Conservation (phyloP, 306 rosid species). For the Pterocarpus santalinus region DNA sequence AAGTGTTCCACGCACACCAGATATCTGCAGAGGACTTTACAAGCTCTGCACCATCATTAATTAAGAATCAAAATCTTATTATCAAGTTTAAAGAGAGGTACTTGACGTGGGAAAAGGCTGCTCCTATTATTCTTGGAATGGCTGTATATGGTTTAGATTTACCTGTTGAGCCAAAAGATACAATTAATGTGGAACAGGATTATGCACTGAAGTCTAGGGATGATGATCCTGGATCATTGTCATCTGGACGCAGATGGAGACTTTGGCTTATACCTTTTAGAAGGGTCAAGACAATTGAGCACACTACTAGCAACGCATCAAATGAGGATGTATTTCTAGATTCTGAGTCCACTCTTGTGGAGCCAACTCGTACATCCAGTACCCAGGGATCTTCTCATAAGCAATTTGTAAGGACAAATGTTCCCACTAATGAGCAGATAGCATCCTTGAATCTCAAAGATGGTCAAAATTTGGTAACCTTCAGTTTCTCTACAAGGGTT, state of each 20-base stretch:
- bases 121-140: constrained; percentile 82
- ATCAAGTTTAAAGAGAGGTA: constrained; percentile 73
- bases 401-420: constrained; percentile 86
- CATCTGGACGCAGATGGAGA: constrained; percentile 87
- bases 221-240: constrained; percentile 60
- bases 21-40: constrained; percentile 68
- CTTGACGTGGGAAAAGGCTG: constrained; percentile 89
- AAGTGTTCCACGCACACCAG: constrained; percentile 72
- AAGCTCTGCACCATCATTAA: constrained; percentile 67
- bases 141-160: constrained; percentile 79
- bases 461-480: constrained; percentile 91
- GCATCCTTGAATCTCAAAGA: constrained; percentile 95
- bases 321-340: constrained; percentile 91
- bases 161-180: constrained; percentile 71
- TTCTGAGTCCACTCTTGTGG: constrained; percentile 70
- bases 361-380: constrained; percentile 57
- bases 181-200: constrained; percentile 78
- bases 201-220: constrained; percentile 57
- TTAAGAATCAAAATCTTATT: constrained; percentile 76
- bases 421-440: constrained; percentile 95
- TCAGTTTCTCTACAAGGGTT: constrained; percentile 94
- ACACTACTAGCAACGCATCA: constrained; percentile 64
- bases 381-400: constrained; percentile 62
- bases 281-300: constrained; percentile 88
- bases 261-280: constrained; percentile 94